Base-by-base conservation (phyloP, 179 eudicot genomes). In the Patellifolia procumbens region DNA sequence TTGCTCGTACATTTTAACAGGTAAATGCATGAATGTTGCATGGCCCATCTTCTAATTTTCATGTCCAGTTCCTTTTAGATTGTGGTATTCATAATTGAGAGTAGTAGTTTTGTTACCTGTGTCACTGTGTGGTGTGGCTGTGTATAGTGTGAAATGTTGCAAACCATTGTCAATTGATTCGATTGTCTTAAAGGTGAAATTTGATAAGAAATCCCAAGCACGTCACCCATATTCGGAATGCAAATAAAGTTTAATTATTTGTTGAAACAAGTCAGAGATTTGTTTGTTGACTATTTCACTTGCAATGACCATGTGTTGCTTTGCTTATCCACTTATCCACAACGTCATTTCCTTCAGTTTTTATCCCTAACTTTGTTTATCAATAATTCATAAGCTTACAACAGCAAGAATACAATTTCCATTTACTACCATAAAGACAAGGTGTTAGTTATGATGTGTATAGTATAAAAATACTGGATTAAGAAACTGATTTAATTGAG, bases 351-450 rank as follows among this genome's bases (percentile, higher is more conserved):
- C 51, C 67, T 22, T 73, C 10, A 5, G n/a, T n/a, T 5, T 6
- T 39, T 3, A 26, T 62, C 70, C 29, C 22, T 11, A 35, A 26
- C 59, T 24, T 37, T 12, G 20, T 62, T 32, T 61, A 61, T 45
- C 69, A 46, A 10, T 10, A 11, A 32, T 46, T 61, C 58, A 61
- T 32, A 63, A 74, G 24, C 46, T 46, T 62, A 34, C 48, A 61
- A 59, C 67, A 17, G 32, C 31, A 74, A 45, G 31, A 62, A 28
- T 56, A 39, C 76, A 74, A 29, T 31, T 10, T 12, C 58, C 32
- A 62, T 31, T 19, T 29, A 74, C 5, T 1, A 10, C 43, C 43
- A 39, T 39, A n/a, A 56, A 56, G 12, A 56, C 19, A 1, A n/a
- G 9, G 26, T 56, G 29, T 24, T 19, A n/a, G 5, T 15, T n/a